These are phyloP conservation scores for Fusarium albosuccineum DNA, from an alignment of 2,329 filamentous ascomycete genomes.

Conservation along the genomic window DNA sequence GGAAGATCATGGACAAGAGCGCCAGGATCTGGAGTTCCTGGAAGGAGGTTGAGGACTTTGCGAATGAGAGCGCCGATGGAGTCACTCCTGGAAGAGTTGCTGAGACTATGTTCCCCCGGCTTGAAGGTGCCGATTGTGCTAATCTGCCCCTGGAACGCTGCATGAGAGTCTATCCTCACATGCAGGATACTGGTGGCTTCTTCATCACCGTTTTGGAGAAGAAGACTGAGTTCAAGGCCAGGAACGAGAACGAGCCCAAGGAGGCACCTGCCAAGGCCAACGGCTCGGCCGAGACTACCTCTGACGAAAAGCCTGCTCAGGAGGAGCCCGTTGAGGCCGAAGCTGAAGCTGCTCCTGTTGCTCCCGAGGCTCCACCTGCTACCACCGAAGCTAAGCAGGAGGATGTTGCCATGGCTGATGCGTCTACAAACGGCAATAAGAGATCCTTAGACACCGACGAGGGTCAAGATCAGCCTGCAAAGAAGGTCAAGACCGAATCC, in stretches of 20 bases:
- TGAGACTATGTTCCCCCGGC: constrained; percentile 85
- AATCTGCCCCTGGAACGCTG: constrained; percentile 86
- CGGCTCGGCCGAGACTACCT: constrained; percentile 21
- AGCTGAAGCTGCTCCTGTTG: neutral
- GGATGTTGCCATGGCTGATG: constrained; percentile 50
- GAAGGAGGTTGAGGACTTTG: constrained; percentile 81
- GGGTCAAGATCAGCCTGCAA: constrained; percentile 56
- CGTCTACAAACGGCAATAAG: constrained; percentile 51
- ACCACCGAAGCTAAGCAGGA: constrained; percentile 40
- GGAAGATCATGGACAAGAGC: constrained; percentile 92
- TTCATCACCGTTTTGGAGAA: constrained; percentile 98
- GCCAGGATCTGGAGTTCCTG: constrained; percentile 84
- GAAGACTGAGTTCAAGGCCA: constrained; percentile 84
- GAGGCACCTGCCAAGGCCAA: constrained; percentile 31
- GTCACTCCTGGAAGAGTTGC: constrained; percentile 75
- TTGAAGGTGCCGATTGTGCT: constrained; percentile 65
- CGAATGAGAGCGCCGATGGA: constrained; percentile 68
- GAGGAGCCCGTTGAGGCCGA: constrained; percentile 50
- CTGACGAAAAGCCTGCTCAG: constrained; percentile 33
- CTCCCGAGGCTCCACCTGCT: constrained; percentile 10
- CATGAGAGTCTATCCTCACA: constrained; percentile 93
- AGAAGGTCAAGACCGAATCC: constrained; percentile 62
- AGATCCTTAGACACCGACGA: constrained; percentile 53
- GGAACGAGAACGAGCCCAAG: constrained; percentile 73
- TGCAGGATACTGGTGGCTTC: constrained; percentile 97